phyloP scores from a whole-genome alignment of 352 stramenopile genomes.

The Elongisporangium senticosum region DNA sequence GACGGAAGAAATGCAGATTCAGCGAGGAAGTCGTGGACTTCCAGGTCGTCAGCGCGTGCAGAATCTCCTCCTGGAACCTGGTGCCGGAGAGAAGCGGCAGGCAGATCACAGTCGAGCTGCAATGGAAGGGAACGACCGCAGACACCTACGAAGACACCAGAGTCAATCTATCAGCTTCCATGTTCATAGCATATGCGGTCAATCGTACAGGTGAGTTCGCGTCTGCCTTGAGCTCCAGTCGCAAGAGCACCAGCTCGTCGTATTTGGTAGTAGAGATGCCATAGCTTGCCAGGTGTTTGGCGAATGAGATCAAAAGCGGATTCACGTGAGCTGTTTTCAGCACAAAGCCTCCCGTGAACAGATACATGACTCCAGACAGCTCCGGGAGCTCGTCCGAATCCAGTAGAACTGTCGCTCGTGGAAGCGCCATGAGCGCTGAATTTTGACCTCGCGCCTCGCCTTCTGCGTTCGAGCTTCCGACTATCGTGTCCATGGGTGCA shows the following conservation, averaged over 20 bases:
- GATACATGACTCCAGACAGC: conserved; percentile 39
- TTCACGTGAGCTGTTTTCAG: conserved; percentile 53
- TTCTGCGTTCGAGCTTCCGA: conserved; percentile 12
- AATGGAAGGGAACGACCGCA: conserved; percentile 29
- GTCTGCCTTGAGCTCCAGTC: conserved; percentile 42
- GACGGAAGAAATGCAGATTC: conserved; percentile 48
- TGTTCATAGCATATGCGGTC: conserved; percentile 13
- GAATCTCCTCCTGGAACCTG: conserved; percentile 61
- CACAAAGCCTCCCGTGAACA: conserved; percentile 54
- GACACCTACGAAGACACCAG: conserved; percentile 19
- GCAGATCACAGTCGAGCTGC: conserved; percentile 20
- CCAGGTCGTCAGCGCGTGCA: conserved; percentile 47
- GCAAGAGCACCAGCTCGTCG: conserved; percentile 64
- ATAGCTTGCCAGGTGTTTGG: conserved; percentile 44
- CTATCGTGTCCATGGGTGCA: conserved; percentile 24
- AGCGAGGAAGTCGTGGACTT: conserved; percentile 36
- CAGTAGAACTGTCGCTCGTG: conserved; percentile 40
- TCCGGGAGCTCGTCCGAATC: conserved; percentile 36
- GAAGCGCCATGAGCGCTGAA: conserved; percentile 10
- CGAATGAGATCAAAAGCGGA: conserved; percentile 59
- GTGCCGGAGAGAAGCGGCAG: conserved; percentile 57
- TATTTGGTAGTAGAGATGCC: conserved; percentile 37
- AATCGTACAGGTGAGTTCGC: conserved; percentile 10
- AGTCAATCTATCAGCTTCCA: background rate
- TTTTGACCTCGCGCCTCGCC: background rate